Percentiles rank a stretch among this genome's conserved stretches.
Conservation (phyloP, 2,329 filamentous ascomycete species). For the Xylaria arbuscula region DNA sequence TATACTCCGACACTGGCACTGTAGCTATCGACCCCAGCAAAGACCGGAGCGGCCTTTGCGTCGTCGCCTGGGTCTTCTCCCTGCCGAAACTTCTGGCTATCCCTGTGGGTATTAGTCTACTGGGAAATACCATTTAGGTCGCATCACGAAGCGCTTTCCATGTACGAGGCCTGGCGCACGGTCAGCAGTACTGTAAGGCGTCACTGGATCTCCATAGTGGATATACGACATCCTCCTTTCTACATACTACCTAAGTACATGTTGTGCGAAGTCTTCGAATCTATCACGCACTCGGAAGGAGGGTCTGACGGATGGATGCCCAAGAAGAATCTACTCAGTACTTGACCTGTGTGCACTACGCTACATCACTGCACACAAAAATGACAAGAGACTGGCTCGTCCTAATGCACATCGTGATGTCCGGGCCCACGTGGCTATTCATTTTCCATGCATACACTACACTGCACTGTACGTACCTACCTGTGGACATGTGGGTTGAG, state of each 20-base stretch:
- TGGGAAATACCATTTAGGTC: slow-evolving; percentile 2
- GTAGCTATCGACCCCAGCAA: slow-evolving; percentile 1
- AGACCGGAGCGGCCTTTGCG: slow-evolving; percentile 14
- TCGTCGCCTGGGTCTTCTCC: slow-evolving; percentile 9
- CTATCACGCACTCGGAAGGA: neutral
- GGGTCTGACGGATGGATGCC: neutral
- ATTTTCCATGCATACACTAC: slow-evolving; percentile 13
- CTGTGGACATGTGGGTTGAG: slow-evolving; percentile 12
- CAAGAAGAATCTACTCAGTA: neutral
- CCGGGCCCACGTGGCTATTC: slow-evolving; percentile 23
- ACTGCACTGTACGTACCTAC: neutral
- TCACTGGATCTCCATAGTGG: slow-evolving; percentile 69
- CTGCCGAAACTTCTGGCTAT: slow-evolving; percentile 6
- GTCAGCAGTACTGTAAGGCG: slow-evolving; percentile 14
- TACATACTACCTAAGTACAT: no score
- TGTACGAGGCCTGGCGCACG: slow-evolving; percentile 19
- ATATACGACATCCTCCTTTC: slow-evolving; percentile 18
- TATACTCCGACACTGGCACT: neutral
- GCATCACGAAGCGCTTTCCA: slow-evolving; percentile 9
- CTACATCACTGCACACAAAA: no score
- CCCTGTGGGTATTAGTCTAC: slow-evolving; percentile 7
- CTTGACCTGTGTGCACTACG: neutral
- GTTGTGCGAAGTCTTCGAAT: neutral
- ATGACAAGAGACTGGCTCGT: slow-evolving; percentile 6
- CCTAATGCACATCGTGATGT: slow-evolving; percentile 9